Conservation (phyloP, 768 basidiomycete genomes). For the Boletellus sp. region DNA sequence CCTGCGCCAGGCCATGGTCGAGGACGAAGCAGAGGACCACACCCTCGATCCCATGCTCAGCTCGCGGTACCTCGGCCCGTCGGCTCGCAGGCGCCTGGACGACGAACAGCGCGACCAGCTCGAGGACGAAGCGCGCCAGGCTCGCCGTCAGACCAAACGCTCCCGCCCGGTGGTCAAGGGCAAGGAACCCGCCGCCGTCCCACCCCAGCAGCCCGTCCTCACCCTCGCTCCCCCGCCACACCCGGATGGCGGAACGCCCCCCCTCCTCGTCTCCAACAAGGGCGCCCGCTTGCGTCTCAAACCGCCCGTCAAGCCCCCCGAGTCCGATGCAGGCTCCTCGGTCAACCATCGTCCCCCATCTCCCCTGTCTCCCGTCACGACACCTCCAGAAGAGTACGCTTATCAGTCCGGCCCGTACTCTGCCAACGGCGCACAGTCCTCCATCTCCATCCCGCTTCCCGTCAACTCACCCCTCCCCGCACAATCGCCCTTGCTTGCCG, state of each 20-base stretch:
- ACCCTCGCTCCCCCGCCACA: constrained; percentile 25
- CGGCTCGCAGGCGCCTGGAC: constrained; percentile 42
- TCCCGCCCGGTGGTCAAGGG: constrained; percentile 36
- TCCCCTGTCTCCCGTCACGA: constrained; percentile 33
- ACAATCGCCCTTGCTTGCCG: constrained; percentile 17
- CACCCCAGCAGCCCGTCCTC: constrained; percentile 26
- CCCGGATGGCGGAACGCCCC: constrained; percentile 15
- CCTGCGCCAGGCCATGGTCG: constrained; percentile 46
- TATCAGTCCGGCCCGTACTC: constrained; percentile 23
- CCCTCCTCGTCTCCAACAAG: constrained; percentile 43
- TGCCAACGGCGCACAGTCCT: constrained; percentile 22
- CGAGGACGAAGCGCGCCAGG: constrained; percentile 47
- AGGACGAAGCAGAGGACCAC: constrained; percentile 43
- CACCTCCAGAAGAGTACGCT: constrained; percentile 34
- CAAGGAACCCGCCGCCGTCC: constrained; percentile 31
- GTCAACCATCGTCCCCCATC: constrained; percentile 24
- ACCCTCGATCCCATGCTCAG: constrained; percentile 42
- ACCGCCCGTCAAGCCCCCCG: constrained; percentile 37
- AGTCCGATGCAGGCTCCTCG: constrained; percentile 17
- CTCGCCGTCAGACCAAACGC: constrained; percentile 33
- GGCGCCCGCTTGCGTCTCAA: constrained; percentile 50
- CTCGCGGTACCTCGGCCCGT: constrained; percentile 45
- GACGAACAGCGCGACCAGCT: constrained; percentile 40
- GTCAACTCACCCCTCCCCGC: constrained; percentile 20
- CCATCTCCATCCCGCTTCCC: constrained; percentile 13